Evolutionary conservation across 192 early-diverging fungal species (phyloP), one percentile per base, ranked within the genome.

Genomic region (Ambispora gerdemannii): DNA sequence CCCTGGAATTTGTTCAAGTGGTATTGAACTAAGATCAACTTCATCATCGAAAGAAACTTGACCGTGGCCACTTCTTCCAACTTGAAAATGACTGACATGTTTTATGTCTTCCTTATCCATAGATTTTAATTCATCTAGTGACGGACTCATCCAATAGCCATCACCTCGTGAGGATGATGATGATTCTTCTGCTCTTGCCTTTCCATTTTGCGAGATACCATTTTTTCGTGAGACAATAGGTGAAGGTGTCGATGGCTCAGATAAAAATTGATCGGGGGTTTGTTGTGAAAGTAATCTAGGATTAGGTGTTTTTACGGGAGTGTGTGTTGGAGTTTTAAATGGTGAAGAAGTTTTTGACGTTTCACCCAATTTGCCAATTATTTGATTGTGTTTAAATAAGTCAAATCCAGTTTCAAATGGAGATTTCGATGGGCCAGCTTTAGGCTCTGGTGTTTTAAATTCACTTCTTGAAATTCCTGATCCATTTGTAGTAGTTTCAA

Each of bases 71-170:
- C 74, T 72, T 34, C 89, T 76, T 0, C 87, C 85, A 2, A 97
- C 87, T 4, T 77, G 84, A 74, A 98, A 93, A 58, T 89, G 79
- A n/a, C 82, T 73, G 17, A 98, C 91, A 1, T 75, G 60, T 13
- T 82, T 81, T 17, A 98, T 81, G 62, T 94, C 83, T 2, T 84
- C 84, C 27, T 82, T 83, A 3, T 83, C 74, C 88, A 94, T 83
- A 20, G 76, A 75, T 32, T 86, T 77, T 31, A 99, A 81, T n/a
- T 87, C 80, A 1, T 89, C 79, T 27, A 93, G 72, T 1, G 88
- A 77, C 13, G 97, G 97, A 2, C 75, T 78, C 75, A 91, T 89
- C 72, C 84, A 87, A 81, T 98, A 99, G 2, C 78, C 83, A 11
- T 79, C 78, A n/a, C 7, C 15, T 10, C 15, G 6, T 15, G 38